Percentiles rank a stretch among this genome's conserved stretches.
Evolutionary conservation across 495 filamentous ascomycete genomes (phyloP).

Genomic region (Xylona heveae): DNA sequence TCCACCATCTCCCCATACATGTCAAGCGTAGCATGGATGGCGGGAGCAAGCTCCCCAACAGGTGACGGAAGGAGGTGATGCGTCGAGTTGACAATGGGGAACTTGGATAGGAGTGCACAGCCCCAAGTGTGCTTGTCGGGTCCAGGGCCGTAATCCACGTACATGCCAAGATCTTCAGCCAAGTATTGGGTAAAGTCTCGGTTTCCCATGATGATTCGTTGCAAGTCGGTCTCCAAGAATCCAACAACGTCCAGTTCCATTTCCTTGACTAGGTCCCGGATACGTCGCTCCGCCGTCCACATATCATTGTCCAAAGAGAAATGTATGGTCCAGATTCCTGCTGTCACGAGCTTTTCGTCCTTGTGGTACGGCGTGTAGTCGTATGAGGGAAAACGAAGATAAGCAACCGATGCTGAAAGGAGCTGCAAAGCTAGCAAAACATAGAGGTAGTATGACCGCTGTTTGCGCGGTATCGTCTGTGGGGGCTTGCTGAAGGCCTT

Average conservation of each 20-base stretch:
- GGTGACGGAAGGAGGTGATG: constrained; percentile 89
- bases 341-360: constrained; percentile 67
- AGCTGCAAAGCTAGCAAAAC: constrained; percentile 53
- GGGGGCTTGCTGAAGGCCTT: constrained; percentile 25
- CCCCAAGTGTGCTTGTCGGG: constrained; percentile 99
- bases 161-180: constrained; percentile 94
- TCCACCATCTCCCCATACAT: constrained; percentile 80
- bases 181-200: constrained; percentile 90
- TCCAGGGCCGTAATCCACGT: constrained; percentile 90
- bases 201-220: constrained; percentile 99
- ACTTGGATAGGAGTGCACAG: constrained; percentile 78
- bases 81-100: constrained; percentile 91
- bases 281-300: constrained; percentile 91
- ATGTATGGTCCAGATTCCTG: constrained; percentile 98
- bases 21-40: constrained; percentile 88
- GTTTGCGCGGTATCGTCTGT: constrained; percentile 29
- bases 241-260: constrained; percentile 89
- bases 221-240: constrained; percentile 78
- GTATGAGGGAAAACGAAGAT: constrained; percentile 85
- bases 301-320: constrained; percentile 97
- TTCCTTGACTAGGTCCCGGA: constrained; percentile 81
- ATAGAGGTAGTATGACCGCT: constrained; percentile 52
- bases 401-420: constrained; percentile 58
- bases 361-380: constrained; percentile 80
- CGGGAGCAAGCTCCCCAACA: constrained; percentile 84